A percentile compares a stretch with the other conserved stretches of the same genome.
Conservation (phyloP, 2,329 filamentous ascomycete genomes). For the Aureobasidium sp. region DNA sequence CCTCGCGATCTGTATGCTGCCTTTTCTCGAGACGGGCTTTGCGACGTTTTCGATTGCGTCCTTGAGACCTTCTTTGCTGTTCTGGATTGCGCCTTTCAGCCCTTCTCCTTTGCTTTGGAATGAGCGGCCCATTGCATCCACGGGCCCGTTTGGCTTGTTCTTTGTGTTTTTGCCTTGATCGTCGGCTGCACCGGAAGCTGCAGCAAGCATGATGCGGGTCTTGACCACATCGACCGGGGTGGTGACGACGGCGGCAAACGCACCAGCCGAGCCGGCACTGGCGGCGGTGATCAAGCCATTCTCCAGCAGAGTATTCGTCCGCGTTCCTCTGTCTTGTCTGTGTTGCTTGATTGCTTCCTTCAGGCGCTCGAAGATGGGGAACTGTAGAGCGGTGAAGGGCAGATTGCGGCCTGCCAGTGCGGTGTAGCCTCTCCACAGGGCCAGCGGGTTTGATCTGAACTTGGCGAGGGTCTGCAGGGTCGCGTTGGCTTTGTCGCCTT, state of each 20-base stretch:
- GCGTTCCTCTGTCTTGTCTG: constrained; percentile 30
- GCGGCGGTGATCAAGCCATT: constrained; percentile 61
- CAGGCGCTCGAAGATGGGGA: constrained; percentile 72
- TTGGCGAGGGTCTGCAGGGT: constrained; percentile 48
- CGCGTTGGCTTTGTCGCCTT: constrained; percentile 33
- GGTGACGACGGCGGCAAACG: constrained; percentile 68
- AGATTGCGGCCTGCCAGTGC: constrained; percentile 74
- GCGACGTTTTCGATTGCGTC: constrained; percentile 17
- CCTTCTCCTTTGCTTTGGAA: constrained; percentile 24
- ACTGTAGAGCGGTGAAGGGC: constrained; percentile 81
- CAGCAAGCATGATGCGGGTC: constrained; percentile 75
- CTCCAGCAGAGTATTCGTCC: constrained; percentile 47
- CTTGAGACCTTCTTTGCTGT: constrained; percentile 5
- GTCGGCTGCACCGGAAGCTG: constrained; percentile 32
- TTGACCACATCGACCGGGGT: constrained; percentile 87
- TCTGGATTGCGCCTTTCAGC: constrained; percentile 15
- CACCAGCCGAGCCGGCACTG: constrained; percentile 66
- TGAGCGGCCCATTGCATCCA: constrained; percentile 35
- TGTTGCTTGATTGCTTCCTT: constrained; percentile 45
- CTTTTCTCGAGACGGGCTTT: constrained; percentile 26
- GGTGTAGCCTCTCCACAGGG: constrained; percentile 62
- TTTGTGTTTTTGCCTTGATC: constrained; percentile 17
- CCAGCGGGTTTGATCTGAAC: constrained; percentile 49
- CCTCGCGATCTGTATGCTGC: constrained; percentile 50
- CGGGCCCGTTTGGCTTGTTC: constrained; percentile 19